Conservation (phyloP, 352 stramenopile species). For the Globisporangium uncinulatum region DNA sequence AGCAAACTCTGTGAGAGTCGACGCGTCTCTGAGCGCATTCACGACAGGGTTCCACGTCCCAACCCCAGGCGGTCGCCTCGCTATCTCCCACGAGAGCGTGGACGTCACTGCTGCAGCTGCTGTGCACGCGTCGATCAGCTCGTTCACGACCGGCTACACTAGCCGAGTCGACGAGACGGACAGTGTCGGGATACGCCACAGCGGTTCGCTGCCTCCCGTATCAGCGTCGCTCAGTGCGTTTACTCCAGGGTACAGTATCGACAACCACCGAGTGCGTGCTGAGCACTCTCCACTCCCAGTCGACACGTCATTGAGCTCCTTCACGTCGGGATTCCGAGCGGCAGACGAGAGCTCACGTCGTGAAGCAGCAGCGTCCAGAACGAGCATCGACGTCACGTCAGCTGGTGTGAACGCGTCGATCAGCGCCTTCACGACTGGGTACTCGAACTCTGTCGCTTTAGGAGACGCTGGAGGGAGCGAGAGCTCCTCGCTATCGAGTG, state of each 20-base stretch:
- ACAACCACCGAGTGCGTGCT: background rate
- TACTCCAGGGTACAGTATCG: slow-evolving; percentile 3
- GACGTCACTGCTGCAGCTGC: slow-evolving; percentile 16
- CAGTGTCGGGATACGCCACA: slow-evolving; percentile 1
- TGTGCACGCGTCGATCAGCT: slow-evolving; percentile 23
- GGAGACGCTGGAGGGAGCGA: background rate
- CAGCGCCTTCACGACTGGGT: slow-evolving; percentile 24
- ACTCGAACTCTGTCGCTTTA: slow-evolving; percentile 1
- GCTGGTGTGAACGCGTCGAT: slow-evolving; percentile 10
- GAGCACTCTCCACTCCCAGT: no score
- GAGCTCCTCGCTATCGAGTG: background rate
- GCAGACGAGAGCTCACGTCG: background rate
- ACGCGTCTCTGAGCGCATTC: slow-evolving; percentile 35
- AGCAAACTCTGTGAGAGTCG: slow-evolving; percentile 9
- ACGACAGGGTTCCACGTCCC: slow-evolving; percentile 22
- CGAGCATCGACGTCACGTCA: background rate
- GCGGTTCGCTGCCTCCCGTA: slow-evolving; percentile 8
- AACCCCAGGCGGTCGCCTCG: background rate
- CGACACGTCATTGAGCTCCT: slow-evolving; percentile 22
- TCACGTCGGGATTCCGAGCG: slow-evolving; percentile 5
- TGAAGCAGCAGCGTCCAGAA: background rate
- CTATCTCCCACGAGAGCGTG: slow-evolving; percentile 4
- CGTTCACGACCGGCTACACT: slow-evolving; percentile 22
- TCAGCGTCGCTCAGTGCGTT: slow-evolving; percentile 23
- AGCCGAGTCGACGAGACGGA: background rate